A percentile compares a stretch with the other conserved stretches of the same genome.
These are phyloP conservation scores for Trichoderma sp. DNA, from an alignment of 2,329 filamentous ascomycete species.

Conservation along the genomic window DNA sequence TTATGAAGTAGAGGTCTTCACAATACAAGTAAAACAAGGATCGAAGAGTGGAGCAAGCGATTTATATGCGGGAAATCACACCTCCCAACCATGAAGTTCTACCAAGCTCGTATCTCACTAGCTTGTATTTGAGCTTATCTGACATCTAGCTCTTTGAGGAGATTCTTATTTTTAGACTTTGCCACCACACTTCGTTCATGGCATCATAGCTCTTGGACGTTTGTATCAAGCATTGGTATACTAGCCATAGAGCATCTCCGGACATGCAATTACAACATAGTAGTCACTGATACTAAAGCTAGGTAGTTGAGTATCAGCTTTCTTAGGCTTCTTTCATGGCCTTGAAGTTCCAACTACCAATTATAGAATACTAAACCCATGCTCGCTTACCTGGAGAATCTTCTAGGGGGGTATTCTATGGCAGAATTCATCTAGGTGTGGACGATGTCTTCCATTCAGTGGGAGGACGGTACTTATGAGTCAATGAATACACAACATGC, in stretches of 20 bases:
- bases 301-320: neutral
- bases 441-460: neutral
- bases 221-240: neutral
- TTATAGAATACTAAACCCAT: neutral
- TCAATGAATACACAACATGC: neutral
- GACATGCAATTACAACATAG: neutral
- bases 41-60: neutral
- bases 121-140: neutral
- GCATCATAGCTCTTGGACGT: neutral
- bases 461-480: neutral
- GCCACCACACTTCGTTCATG: neutral
- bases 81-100: neutral
- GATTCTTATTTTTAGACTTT: neutral
- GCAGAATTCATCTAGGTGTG: neutral
- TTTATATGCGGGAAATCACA: neutral
- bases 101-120: neutral
- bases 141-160: neutral
- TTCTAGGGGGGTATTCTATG: neutral
- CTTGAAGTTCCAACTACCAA: neutral
- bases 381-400: neutral
- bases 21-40: neutral
- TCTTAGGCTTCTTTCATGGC: neutral
- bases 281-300: neutral
- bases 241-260: neutral
- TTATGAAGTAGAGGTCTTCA: neutral